Evolutionary conservation across 2,329 filamentous ascomycete genomes (phyloP).

Genomic region (Fusarium coffeatum): DNA sequence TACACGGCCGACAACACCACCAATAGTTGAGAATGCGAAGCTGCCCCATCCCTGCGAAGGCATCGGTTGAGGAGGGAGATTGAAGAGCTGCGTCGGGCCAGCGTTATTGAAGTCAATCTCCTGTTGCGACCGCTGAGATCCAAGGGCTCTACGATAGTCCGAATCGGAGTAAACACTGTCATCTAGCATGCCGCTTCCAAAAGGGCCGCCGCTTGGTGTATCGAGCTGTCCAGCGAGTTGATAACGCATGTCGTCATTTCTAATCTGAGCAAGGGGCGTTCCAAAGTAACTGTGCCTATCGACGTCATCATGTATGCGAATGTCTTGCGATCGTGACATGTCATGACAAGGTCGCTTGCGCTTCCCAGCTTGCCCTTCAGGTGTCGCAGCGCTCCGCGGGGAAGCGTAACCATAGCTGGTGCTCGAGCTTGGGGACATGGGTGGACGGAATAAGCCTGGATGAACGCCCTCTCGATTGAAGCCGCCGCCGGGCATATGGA

Average conservation of each 20-base stretch:
- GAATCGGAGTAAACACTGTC: conserved; percentile 69
- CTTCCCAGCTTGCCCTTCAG: conserved; percentile 52
- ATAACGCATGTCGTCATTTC: conserved; percentile 52
- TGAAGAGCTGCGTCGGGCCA: conserved; percentile 51
- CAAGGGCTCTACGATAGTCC: conserved; percentile 65
- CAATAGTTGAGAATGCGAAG: conserved; percentile 70
- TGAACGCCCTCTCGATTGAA: conserved; percentile 55
- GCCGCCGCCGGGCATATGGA: conserved; percentile 52
- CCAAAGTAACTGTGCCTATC: conserved; percentile 40
- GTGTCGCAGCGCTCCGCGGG: conserved; percentile 32
- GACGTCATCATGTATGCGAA: conserved; percentile 35
- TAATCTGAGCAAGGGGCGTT: conserved; percentile 32
- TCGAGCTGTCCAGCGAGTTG: conserved; percentile 66
- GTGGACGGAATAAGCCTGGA: conserved; percentile 61
- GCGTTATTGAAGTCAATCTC: conserved; percentile 52
- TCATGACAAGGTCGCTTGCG: conserved; percentile 58
- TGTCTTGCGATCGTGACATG: conserved; percentile 44
- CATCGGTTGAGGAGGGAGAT: conserved; percentile 46
- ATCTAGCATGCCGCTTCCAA: conserved; percentile 55
- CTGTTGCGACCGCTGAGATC: conserved; percentile 57
- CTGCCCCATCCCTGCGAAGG: conserved; percentile 64
- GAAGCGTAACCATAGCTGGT: conserved; percentile 53
- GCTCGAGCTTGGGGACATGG: conserved; percentile 56
- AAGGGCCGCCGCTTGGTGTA: conserved; percentile 55
- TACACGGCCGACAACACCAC: conserved; percentile 78